Percentiles rank a stretch among this genome's conserved stretches.
These are phyloP conservation scores for Remersonia thermophila DNA, from an alignment of 2,329 filamentous ascomycete species.

Conservation along the genomic window DNA sequence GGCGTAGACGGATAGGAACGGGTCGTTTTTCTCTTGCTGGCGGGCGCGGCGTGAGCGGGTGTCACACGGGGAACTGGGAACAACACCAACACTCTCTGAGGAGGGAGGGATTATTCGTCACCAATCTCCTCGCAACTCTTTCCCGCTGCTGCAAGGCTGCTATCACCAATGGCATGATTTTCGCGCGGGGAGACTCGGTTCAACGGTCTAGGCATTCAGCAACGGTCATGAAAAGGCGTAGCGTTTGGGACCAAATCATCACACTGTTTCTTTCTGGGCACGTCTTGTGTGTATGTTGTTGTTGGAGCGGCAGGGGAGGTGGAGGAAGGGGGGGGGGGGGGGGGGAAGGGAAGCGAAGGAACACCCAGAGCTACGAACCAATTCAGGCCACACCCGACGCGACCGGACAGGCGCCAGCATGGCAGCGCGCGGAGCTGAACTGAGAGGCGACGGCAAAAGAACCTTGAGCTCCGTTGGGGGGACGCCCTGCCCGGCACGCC, in stretches of 20 bases:
- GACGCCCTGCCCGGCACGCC: too few relatives aligned
- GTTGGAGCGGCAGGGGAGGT: background rate
- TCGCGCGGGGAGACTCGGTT: constrained; percentile 14
- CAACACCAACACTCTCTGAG: constrained; percentile 14
- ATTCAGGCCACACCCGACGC: too few relatives aligned
- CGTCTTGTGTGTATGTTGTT: constrained; percentile 1
- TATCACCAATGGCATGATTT: constrained; percentile 18
- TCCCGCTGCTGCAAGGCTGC: constrained; percentile 14
- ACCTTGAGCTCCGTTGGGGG: too few relatives aligned
- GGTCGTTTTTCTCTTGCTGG: constrained; percentile 11
- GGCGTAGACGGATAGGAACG: constrained; percentile 11
- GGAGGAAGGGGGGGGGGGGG: background rate
- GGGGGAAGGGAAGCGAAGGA: too few relatives aligned
- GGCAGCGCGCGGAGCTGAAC: too few relatives aligned
- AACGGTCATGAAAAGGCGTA: constrained; percentile 19
- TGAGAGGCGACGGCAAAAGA: too few relatives aligned
- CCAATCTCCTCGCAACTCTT: constrained; percentile 11
- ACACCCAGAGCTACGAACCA: too few relatives aligned
- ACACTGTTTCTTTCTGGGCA: constrained; percentile 9
- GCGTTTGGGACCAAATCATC: constrained; percentile 14
- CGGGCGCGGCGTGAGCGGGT: constrained; percentile 11
- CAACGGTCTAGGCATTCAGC: constrained; percentile 16
- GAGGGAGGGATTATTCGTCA: constrained; percentile 7
- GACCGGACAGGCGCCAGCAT: too few relatives aligned
- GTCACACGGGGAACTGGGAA: constrained; percentile 9